A percentile compares a stretch with the other conserved stretches of the same genome.
phyloP scores from a whole-genome alignment of 2,329 filamentous ascomycete species.

The Monilinia fructigena region DNA sequence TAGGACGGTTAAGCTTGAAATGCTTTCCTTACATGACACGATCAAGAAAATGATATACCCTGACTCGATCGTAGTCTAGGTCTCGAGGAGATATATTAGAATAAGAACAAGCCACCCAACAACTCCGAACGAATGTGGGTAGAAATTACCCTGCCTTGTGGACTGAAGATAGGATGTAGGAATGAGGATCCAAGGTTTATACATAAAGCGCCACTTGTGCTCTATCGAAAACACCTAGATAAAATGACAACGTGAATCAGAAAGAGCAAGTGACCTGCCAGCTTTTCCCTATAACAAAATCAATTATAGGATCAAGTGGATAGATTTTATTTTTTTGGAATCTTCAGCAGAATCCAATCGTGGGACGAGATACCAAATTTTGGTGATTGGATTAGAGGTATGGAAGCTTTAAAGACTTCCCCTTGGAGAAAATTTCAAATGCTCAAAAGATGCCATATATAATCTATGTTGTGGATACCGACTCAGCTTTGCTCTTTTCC shows the following conservation, averaged over 20 bases:
- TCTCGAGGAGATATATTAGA: not conserved
- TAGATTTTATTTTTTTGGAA: too few relatives aligned
- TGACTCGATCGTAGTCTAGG: not conserved
- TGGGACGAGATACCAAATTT: not conserved
- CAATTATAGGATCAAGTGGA: not conserved
- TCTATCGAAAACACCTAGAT: not conserved
- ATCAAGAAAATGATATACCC: not conserved
- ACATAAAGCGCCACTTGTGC: not conserved
- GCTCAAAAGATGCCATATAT: not conserved
- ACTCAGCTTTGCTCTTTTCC: not conserved
- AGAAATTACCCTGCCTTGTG: not conserved
- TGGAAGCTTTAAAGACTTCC: not conserved
- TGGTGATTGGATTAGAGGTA: too few relatives aligned
- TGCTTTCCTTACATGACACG: not conserved
- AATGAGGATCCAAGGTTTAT: not conserved
- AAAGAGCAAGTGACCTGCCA: not conserved
- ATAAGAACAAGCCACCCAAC: slow-evolving; percentile 1
- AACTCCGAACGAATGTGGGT: not conserved
- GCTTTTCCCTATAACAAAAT: not conserved
- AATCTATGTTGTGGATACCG: not conserved
- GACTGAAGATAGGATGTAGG: too few relatives aligned
- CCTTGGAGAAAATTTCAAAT: not conserved
- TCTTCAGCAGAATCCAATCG: not conserved
- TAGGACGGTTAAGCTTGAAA: not conserved
- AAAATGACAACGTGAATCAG: not conserved